Evolutionary conservation across 1,284 basidiomycete genomes (phyloP), one percentile per base, ranked within the genome.

Genomic region (Tylopilus orsonianus): DNA sequence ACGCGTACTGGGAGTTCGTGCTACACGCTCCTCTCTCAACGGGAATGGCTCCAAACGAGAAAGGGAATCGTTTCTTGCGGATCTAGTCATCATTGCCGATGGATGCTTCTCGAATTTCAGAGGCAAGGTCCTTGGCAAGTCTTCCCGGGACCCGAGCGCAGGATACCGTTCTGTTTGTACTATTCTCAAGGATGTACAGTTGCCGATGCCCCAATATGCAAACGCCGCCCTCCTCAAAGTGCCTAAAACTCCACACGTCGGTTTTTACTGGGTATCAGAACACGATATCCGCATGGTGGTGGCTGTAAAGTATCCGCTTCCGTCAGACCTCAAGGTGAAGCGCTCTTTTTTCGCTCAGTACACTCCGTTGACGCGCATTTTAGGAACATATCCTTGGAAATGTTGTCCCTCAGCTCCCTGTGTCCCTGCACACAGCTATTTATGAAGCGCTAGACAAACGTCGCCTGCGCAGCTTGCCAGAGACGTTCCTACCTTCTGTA

Each of bases 91-190:
- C 64, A 74, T 98, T 47, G 93, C 93, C 7, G 96, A 98, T 67
- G 95, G 96, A 0, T 97, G 93, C 69, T 93, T 94, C 69, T 96
- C 93, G 38, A 90, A 90, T 60, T 91, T 92, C 73, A 77, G 89
- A 40, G 65, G 64, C 53, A 53, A 69, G 44, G 70, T 80, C 48
- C 69, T 80, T 67, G 69, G 73, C 50, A 56, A 62, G 23, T 67
- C 67, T 41, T 57, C 60, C 18, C 66, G 59, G n/a, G n/a, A n/a
- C n/a, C 67, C 59, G 67, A 69, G 55, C 81, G 65, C 62, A 70
- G 16, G 79, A 46, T 81, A 81, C 37, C 75, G 87, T 64, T 90
- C 90, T 62, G 78, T 89, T 48, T 88, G 87, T 13, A 71, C 82
- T 13, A 74, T 90, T 10, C 71, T 91, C 46, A 75, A 85, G 53